Conservation (phyloP, 768 basidiomycete genomes). For the Mycena sanguinolenta region DNA sequence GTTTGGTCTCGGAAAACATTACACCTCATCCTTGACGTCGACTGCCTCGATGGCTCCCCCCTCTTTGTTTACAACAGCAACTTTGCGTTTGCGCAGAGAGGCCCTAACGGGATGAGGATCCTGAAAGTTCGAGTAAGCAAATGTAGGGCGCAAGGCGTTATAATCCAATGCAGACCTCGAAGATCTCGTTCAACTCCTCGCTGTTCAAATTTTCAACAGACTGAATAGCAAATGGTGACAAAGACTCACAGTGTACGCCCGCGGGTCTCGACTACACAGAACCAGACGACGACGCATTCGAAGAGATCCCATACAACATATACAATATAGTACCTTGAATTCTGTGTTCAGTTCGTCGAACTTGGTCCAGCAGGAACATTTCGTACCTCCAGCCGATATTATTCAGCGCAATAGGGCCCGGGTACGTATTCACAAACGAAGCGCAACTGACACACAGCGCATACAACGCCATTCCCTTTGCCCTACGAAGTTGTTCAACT, state of each 20-base stretch:
- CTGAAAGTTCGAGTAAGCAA: slow-evolving; percentile 35
- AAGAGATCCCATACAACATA: slow-evolving; percentile 57
- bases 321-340: slow-evolving; percentile 38
- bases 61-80: slow-evolving; percentile 52
- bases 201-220: slow-evolving; percentile 36
- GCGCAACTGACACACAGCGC: slow-evolving; percentile 43
- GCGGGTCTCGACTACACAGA: slow-evolving; percentile 58
- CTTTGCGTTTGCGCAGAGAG: slow-evolving; percentile 54
- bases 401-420: slow-evolving; percentile 57
- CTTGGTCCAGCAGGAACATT: background rate
- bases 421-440: slow-evolving; percentile 53
- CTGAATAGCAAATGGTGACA: background rate
- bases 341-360: background rate
- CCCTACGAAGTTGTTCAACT: slow-evolving; percentile 39
- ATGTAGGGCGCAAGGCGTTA: background rate
- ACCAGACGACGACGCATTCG: slow-evolving; percentile 52
- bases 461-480: slow-evolving; percentile 59
- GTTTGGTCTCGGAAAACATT: too few relatives aligned
- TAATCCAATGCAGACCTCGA: slow-evolving; percentile 43
- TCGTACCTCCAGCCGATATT: slow-evolving; percentile 50
- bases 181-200: slow-evolving; percentile 59
- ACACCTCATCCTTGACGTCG: slow-evolving; percentile 17
- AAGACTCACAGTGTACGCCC: slow-evolving; percentile 56
- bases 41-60: slow-evolving; percentile 42
- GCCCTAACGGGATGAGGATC: slow-evolving; percentile 52